Evolutionary conservation across 768 basidiomycete species (phyloP).

Genomic region (Filobasidium floriforme): DNA sequence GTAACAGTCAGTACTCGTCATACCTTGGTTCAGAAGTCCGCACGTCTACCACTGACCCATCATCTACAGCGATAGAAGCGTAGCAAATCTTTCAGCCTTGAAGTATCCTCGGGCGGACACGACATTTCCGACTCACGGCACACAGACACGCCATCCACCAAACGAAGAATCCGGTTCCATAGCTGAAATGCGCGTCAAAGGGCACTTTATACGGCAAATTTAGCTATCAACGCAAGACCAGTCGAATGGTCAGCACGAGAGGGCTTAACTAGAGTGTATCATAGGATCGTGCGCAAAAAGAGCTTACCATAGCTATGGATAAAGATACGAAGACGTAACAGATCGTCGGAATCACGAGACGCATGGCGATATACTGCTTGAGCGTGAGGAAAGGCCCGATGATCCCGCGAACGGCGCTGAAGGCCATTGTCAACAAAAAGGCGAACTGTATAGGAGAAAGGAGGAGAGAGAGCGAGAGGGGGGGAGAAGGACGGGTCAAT

Average conservation of each 20-base stretch:
- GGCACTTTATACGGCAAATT: constrained; percentile 49
- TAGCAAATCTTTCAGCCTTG: neutral
- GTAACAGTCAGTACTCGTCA: no score
- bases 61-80: neutral
- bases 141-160: constrained; percentile 43
- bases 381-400: constrained; percentile 47
- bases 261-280: neutral
- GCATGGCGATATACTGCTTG: constrained; percentile 43
- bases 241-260: neutral
- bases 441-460: no score
- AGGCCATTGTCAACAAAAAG: constrained; percentile 41
- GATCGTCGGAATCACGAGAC: constrained; percentile 44
- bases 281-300: neutral
- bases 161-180: constrained; percentile 45
- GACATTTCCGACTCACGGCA: constrained; percentile 28
- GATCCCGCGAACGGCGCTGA: constrained; percentile 38
- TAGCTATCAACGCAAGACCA: constrained; percentile 32
- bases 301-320: constrained; percentile 45
- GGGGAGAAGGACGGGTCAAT: no score
- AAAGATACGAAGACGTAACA: constrained; percentile 47
- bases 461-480: no score
- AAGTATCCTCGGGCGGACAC: neutral
- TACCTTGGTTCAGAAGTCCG: neutral
- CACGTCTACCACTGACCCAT: neutral
- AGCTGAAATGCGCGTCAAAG: constrained; percentile 46